Percentiles rank a stretch among this genome's conserved stretches.
Conservation (phyloP, 169 alveolate genomes). For the Plasmodium gallinaceum region DNA sequence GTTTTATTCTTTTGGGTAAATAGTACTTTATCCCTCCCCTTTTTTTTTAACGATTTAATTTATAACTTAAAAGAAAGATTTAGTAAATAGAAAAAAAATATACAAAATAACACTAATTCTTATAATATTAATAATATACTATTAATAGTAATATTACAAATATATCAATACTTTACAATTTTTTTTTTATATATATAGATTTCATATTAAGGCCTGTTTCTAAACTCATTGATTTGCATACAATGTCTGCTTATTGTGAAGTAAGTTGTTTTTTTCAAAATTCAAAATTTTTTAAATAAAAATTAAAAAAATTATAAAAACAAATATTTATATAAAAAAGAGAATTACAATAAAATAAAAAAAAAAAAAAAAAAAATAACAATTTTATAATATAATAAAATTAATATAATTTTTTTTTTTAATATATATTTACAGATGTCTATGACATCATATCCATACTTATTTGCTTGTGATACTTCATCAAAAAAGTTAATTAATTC, state of each 20-base stretch:
- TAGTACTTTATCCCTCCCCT: slow-evolving; percentile 63
- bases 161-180: too few relatives aligned
- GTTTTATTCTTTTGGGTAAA: slow-evolving; percentile 63
- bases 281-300: neutral
- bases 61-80: slow-evolving; percentile 40
- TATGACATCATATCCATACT: slow-evolving; percentile 51
- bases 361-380: neutral
- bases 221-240: slow-evolving; percentile 26
- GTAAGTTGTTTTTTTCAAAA: slow-evolving; percentile 1
- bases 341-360: neutral
- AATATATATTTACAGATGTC: slow-evolving; percentile 27
- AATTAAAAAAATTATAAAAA: neutral
- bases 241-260: slow-evolving; percentile 63
- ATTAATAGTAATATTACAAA: too few relatives aligned
- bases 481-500: slow-evolving; percentile 58
- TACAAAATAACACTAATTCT: neutral
- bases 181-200: neutral
- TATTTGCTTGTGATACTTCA: slow-evolving; percentile 25
- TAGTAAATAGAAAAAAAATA: slow-evolving; percentile 13
- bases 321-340: neutral
- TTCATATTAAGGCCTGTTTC: slow-evolving; percentile 54
- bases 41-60: slow-evolving; percentile 29
- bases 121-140: too few relatives aligned
- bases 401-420: neutral
- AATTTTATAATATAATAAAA: too few relatives aligned